Evolutionary conservation across 2,329 filamentous ascomycete species (phyloP).

Genomic region (Aspergillus aculeatinus): DNA sequence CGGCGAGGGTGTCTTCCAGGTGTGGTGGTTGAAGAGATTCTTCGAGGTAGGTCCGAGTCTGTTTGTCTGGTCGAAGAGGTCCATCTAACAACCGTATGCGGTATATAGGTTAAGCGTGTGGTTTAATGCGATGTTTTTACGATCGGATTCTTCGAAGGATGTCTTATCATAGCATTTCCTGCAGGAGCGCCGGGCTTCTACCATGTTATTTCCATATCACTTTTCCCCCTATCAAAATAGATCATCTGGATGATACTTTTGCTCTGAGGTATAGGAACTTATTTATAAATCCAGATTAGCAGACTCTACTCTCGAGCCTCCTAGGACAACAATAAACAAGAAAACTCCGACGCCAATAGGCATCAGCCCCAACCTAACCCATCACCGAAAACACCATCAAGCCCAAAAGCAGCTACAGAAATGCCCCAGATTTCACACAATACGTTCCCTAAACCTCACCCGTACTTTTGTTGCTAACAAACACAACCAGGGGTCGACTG

Average conservation of each 20-base stretch:
- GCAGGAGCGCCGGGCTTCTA: not conserved
- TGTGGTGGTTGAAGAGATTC: slow-evolving; percentile 99
- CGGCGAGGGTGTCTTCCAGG: slow-evolving; percentile 93
- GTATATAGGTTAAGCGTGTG: slow-evolving; percentile 47
- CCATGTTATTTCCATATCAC: slow-evolving; percentile 2
- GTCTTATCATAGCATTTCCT: slow-evolving; percentile 1
- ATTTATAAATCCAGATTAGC: not conserved
- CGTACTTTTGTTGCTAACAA: not conserved
- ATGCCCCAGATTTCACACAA: not conserved
- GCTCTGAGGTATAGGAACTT: not conserved
- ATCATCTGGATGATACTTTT: slow-evolving; percentile 13
- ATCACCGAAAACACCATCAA: not conserved
- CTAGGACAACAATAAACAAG: not conserved
- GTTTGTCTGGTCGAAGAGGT: not conserved
- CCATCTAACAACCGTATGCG: not conserved
- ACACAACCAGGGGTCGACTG: not conserved
- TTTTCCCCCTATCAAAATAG: slow-evolving; percentile 1
- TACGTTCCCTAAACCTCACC: not conserved
- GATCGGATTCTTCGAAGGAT: slow-evolving; percentile 11
- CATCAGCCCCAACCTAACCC: not conserved
- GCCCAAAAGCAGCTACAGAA: not conserved
- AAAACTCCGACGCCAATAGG: too few species aligned
- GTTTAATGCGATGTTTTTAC: slow-evolving; percentile 34
- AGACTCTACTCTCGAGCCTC: slow-evolving; percentile 1
- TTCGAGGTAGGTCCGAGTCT: slow-evolving; percentile 66